Evolutionary conservation across 140 eudicot species (phyloP).

Genomic region (Stevia rebaudiana): DNA sequence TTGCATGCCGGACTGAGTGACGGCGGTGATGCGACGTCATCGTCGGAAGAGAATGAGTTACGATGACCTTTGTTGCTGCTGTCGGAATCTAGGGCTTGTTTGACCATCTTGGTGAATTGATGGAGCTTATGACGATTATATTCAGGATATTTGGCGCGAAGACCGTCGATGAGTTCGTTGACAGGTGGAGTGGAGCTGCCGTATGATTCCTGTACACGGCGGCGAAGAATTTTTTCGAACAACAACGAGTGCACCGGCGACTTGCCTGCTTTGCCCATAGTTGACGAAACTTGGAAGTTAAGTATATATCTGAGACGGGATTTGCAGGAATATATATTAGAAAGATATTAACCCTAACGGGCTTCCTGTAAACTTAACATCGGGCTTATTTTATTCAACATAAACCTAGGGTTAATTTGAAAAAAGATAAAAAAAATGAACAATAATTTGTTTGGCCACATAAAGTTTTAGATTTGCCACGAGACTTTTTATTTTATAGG

Average conservation of each 20-base stretch:
- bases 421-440: too few relatives aligned
- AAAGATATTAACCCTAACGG: too few relatives aligned
- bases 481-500: too few relatives aligned
- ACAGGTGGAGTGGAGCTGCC: slow-evolving; percentile 24
- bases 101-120: slow-evolving; percentile 41
- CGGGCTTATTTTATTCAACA: too few relatives aligned
- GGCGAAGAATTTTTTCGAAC: slow-evolving; percentile 38
- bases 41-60: slow-evolving; percentile 16
- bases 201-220: slow-evolving; percentile 42
- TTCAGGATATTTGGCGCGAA: slow-evolving; percentile 38
- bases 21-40: slow-evolving; percentile 17
- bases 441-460: too few relatives aligned
- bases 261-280: slow-evolving; percentile 18
- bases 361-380: too few relatives aligned
- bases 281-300: too few relatives aligned
- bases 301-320: too few relatives aligned
- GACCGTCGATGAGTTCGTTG: slow-evolving; percentile 41
- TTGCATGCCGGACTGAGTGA: slow-evolving; percentile 25
- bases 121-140: slow-evolving; percentile 49
- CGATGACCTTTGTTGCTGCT: not conserved
- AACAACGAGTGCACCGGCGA: slow-evolving; percentile 26
- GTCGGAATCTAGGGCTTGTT: slow-evolving; percentile 23
- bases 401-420: too few relatives aligned
- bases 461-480: too few relatives aligned
- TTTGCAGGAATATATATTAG: too few relatives aligned